phyloP scores from a whole-genome alignment of 1,284 basidiomycete species.

The Omphalotus olearius region DNA sequence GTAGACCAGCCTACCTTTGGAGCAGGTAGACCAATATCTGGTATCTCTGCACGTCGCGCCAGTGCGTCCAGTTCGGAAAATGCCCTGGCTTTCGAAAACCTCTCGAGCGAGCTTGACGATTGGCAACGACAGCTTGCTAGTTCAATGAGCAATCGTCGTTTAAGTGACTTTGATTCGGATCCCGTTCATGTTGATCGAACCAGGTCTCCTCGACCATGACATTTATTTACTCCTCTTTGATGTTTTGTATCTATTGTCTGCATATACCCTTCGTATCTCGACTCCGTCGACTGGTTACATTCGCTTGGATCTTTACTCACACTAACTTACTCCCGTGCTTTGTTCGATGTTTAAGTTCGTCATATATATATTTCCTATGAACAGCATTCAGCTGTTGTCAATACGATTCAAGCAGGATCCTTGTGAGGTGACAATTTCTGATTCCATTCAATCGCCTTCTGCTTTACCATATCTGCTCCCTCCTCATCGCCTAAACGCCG shows the following conservation, averaged over 20 bases:
- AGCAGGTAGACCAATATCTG: slow-evolving; percentile 57
- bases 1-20: slow-evolving; percentile 74
- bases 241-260: slow-evolving; percentile 40
- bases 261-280: slow-evolving; percentile 45
- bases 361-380: slow-evolving; percentile 20
- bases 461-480: slow-evolving; percentile 80
- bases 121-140: slow-evolving; percentile 79
- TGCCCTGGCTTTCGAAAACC: slow-evolving; percentile 65
- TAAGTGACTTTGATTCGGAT: slow-evolving; percentile 65
- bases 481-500: slow-evolving; percentile 83
- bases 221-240: slow-evolving; percentile 23
- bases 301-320: slow-evolving; percentile 49
- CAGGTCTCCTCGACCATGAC: slow-evolving; percentile 64
- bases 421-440: slow-evolving; percentile 37
- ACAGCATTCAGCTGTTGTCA: slow-evolving; percentile 20
- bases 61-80: slow-evolving; percentile 83
- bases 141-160: slow-evolving; percentile 65
- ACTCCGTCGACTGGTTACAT: slow-evolving; percentile 32
- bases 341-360: slow-evolving; percentile 24
- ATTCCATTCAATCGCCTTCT: slow-evolving; percentile 88
- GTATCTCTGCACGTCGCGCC: slow-evolving; percentile 54
- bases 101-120: slow-evolving; percentile 75
- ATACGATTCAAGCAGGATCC: slow-evolving; percentile 14
- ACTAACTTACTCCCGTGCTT: slow-evolving; percentile 35
- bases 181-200: slow-evolving; percentile 50